These are phyloP conservation scores for Tylopilus sp. DNA, from an alignment of 1,284 basidiomycete genomes.

Conservation along the genomic window DNA sequence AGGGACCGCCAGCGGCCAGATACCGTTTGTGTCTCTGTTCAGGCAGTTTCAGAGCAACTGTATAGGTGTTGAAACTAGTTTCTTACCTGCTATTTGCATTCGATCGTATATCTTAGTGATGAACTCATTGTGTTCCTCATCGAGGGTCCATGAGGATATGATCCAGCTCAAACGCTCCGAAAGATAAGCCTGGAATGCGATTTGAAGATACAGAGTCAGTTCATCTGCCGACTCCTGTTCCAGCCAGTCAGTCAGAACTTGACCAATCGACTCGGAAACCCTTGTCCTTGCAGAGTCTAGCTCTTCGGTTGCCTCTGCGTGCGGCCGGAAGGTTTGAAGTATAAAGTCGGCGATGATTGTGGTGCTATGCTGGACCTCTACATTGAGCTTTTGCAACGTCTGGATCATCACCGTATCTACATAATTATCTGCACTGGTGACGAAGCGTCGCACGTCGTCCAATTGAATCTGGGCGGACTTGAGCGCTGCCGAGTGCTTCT, in stretches of 20 bases:
- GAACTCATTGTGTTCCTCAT: constrained; percentile 6
- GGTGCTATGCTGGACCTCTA: constrained; percentile 19
- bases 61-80: too few relatives aligned
- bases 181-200: constrained; percentile 22
- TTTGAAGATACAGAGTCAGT: constrained; percentile 13
- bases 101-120: constrained; percentile 11
- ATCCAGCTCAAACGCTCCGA: constrained; percentile 4
- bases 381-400: constrained; percentile 18
- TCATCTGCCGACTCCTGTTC: background rate
- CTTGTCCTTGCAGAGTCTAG: background rate
- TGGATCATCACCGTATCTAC: constrained; percentile 13
- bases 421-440: constrained; percentile 13
- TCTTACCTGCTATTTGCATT: background rate
- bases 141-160: constrained; percentile 23
- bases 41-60: background rate
- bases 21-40: constrained; percentile 16
- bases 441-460: constrained; percentile 8
- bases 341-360: constrained; percentile 17
- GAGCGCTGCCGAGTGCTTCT: constrained; percentile 1
- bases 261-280: constrained; percentile 7
- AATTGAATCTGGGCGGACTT: constrained; percentile 1
- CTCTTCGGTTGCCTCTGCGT: background rate
- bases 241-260: constrained; percentile 1
- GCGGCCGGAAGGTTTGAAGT: background rate
- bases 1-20: constrained; percentile 27